Base-by-base conservation (phyloP, 805 yeast species). In the Candida piceae region DNA sequence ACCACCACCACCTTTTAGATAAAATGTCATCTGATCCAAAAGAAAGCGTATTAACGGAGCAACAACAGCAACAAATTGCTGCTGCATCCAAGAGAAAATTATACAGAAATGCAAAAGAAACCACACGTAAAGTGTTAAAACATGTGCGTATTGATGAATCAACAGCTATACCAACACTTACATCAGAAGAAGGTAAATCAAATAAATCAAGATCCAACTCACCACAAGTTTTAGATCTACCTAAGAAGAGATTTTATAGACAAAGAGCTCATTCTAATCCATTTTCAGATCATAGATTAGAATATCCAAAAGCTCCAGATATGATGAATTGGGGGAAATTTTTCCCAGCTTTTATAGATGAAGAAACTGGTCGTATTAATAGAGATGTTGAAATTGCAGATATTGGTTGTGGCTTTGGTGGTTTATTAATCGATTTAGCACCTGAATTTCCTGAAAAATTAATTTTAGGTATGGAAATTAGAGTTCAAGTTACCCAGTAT, bases 201-300 rank as follows among this genome's bases (percentile, higher is more conserved):
- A 20, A 9, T 20, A 20, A 20, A 7, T 7, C 6, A 20, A 20
- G 9, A 7, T 7, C 22, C n/a, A 20, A 35, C 22, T 7, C 20
- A 31, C n/a, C 29, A 29, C 10, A 34, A 12, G 25, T 21, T 12
- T 33, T 53, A 16, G 44, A 52, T 17, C 66, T 88, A 34, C 97
- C 96, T 34, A 74, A 79, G 54, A 84, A 93, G 59, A 74, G 93
- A 50, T 93, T 74, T 57, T 93, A 93, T 60, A 76, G 98, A 58
- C 98, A 93, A 63, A 69, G 98, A 62, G 98, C 98, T 1, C 98
- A 93, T 57, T 88, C 97, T 2, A 93, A 93, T 56, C 97, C 97
- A 16, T 93, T 93, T 53, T 84, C 96, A 15, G 98, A 93, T 62
- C 98, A 93, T 60, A 76, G 81, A 50, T 69, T 93, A 31, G 95